Evolutionary conservation across 805 yeast species (phyloP), one percentile per base, ranked within the genome.

Genomic region (Danielia oregonensis): DNA sequence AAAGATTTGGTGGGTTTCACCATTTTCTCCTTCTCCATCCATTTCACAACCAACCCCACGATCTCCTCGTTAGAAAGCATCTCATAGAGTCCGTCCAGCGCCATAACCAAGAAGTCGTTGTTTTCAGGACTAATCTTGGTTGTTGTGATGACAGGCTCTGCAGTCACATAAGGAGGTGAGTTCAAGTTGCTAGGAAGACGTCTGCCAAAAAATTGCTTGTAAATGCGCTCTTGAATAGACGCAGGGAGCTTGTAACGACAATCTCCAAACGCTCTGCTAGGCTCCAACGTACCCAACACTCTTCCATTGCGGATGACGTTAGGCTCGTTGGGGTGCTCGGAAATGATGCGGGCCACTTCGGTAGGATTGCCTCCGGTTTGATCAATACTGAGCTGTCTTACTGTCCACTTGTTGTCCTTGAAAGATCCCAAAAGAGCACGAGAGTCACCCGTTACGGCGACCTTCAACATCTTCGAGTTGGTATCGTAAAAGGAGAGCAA

Each of bases 111-210:
- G 51, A 93, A 93, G 54, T 87, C 93, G 45, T 85, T 80, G 44
- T 81, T 77, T 14, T 72, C 67, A 1, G 88, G 82, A 32, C 72
- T 72, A 32, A 89, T 74, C 51, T 80, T 78, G 9, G 89, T 82
- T 2, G 95, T 80, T 2, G 96, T 83, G 17, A 89, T 72, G 18
- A 84, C 95, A 0, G 98, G 98, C 57, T 83, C 89, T 1, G 98
- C 97, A 1, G 98, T 93, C 24, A 93, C 97, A 57, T 93, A 93
- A 0, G 98, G 98, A 3, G 98, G 98, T 2, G 96, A 82, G 40
- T 79, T 68, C 40, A 86, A 71, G 46, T 78, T 75, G 33, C 76
- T 75, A 21, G 94, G 94, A 16, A 85, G 75, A 38, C 74, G 63
- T 54, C 91, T 74, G 23, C 96, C 94, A 55, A 91, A 89, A 46